These are phyloP conservation scores for Xerocomus amazonicus DNA, from an alignment of 1,284 basidiomycete genomes.

Conservation along the genomic window DNA sequence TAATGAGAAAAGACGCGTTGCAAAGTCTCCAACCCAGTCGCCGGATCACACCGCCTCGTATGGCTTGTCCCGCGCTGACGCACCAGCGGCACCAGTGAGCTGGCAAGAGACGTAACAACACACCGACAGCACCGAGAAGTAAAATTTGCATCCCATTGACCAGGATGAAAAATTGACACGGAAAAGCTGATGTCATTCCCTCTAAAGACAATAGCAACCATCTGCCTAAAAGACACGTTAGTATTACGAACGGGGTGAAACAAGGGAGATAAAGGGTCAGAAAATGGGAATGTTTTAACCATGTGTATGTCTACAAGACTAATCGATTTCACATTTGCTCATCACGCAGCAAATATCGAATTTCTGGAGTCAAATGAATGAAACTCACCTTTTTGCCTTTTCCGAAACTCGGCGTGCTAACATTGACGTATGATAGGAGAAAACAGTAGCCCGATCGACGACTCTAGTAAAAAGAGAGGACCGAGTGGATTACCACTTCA, in stretches of 20 bases:
- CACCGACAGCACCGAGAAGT: background rate
- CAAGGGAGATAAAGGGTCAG: slow-evolving; percentile 30
- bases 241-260: slow-evolving; percentile 1
- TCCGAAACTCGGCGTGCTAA: background rate
- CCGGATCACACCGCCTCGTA: too few relatives aligned
- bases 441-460: too few relatives aligned
- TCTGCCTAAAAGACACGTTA: slow-evolving; percentile 16
- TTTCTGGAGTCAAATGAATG: slow-evolving; percentile 9
- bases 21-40: too few relatives aligned
- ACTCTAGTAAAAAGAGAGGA: too few relatives aligned
- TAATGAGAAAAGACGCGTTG: too few relatives aligned
- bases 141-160: slow-evolving; percentile 4
- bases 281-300: slow-evolving; percentile 32
- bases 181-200: background rate
- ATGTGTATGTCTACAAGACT: slow-evolving; percentile 74
- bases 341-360: slow-evolving; percentile 41
- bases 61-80: too few relatives aligned
- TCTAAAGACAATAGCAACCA: background rate
- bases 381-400: slow-evolving; percentile 44
- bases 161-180: background rate
- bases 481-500: too few relatives aligned
- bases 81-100: too few relatives aligned
- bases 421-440: too few relatives aligned
- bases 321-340: slow-evolving; percentile 62
- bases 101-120: slow-evolving; percentile 1